Evolutionary conservation across 805 yeast genomes (phyloP).

Genomic region (Saturnispora quitensis): DNA sequence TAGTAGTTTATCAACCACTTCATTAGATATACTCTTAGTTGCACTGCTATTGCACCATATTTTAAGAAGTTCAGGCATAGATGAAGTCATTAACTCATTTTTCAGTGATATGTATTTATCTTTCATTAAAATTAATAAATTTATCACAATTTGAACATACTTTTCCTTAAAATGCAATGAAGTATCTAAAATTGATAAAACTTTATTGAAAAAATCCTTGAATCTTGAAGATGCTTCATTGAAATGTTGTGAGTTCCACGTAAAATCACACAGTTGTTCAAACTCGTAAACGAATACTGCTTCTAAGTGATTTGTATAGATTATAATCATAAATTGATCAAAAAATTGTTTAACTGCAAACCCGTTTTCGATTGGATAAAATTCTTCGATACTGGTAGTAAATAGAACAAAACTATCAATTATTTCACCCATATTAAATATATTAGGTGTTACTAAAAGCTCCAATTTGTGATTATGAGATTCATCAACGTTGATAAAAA

Average conservation of each 20-base stretch:
- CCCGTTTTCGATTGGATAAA: conserved; percentile 28
- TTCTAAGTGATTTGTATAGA: conserved; percentile 57
- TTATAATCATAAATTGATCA: conserved; percentile 50
- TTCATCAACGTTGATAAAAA: conserved; percentile 54
- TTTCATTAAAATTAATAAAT: conserved; percentile 33
- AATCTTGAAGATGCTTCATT: conserved; percentile 25
- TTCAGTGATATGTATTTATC: conserved; percentile 24
- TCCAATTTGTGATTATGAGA: conserved; percentile 42
- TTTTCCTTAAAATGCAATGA: conserved; percentile 49
- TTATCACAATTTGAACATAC: conserved; percentile 38
- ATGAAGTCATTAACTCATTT: conserved; percentile 18
- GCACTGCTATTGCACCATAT: conserved; percentile 30
- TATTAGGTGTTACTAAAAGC: conserved; percentile 56
- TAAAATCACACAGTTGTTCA: conserved; percentile 30
- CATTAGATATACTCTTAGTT: conserved; percentile 25
- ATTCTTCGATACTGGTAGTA: conserved; percentile 45
- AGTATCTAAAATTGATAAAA: conserved; percentile 49
- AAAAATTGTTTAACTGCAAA: conserved; percentile 39
- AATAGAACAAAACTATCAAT: conserved; percentile 66
- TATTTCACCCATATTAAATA: conserved; percentile 72
- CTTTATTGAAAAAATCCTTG: conserved; percentile 36
- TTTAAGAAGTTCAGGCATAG: conserved; percentile 13
- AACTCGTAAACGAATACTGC: conserved; percentile 46
- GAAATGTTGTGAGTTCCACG: background rate
- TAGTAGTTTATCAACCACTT: conserved; percentile 20